Base-by-base conservation (phyloP, 2,329 filamentous ascomycete species). In the Pseudonectria foliicola region DNA sequence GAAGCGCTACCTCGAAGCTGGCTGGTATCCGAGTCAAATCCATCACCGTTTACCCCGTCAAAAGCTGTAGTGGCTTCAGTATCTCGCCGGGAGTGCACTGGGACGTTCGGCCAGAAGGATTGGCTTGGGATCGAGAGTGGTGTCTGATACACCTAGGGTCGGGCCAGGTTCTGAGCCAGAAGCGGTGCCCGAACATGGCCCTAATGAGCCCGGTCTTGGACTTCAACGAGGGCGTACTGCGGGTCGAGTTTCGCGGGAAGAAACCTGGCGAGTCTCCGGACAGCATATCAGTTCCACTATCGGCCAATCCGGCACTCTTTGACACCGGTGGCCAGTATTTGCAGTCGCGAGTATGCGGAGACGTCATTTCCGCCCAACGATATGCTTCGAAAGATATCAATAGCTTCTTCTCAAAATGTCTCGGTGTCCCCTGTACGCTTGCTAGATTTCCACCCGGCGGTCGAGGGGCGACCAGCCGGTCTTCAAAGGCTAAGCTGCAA, bases 61-160 rank as follows among this genome's bases (percentile, higher is more conserved):
- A 98, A 60, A 95, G 88, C 55, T 96, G 92, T 51, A 85, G 80
- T 12, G 85, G 85, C 1, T 94, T 83, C 56, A 66, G 67, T 25
- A 69, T 96, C 21, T 82, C 87, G 2, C 42, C 62, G 1, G 71
- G 67, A 3, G 64, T 63, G 7, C 54, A 68, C 11, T 98, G 92
- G 92, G 78, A 85, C 49, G 71, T 96, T 13, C 77, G 75, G 36
- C 68, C 74, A 7, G 88, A 95, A 62, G 92, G 92, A 0, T 68
- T 98, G 3, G 83, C 80, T 7, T 96, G 90, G 88, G 92, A 98
- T 57, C 75, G 92, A 42, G 90, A 96, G 64, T 98, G 92, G 90
- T 96, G 90, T 61, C 67, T 98, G 13, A 71, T 98, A 11, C 89
- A 95, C 55, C 75, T 80, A 53, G 88, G 86, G 28, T 93, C 89